phyloP scores from a whole-genome alignment of 2,329 filamentous ascomycete species.

The Xylariales sp. region DNA sequence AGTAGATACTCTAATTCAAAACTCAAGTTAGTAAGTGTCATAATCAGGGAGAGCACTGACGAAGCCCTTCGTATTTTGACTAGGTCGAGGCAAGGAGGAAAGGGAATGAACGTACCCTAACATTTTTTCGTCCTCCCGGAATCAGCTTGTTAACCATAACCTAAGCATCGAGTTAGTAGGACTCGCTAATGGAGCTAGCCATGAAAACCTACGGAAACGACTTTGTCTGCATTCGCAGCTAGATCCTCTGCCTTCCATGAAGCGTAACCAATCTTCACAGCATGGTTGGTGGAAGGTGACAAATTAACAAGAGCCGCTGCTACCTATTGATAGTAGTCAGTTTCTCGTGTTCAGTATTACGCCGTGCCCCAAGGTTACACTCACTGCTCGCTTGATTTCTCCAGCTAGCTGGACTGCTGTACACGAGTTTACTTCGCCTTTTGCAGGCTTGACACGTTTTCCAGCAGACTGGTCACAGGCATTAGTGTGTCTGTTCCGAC shows the following conservation, averaged over 20 bases:
- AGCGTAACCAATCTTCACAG: constrained; percentile 82
- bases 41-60: background rate
- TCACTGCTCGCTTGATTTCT: constrained; percentile 83
- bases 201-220: constrained; percentile 30
- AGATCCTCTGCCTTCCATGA: constrained; percentile 80
- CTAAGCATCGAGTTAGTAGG: constrained; percentile 62
- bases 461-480: constrained; percentile 46
- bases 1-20: constrained; percentile 69
- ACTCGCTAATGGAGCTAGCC: background rate
- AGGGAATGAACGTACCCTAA: constrained; percentile 32
- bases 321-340: constrained; percentile 26
- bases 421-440: constrained; percentile 60
- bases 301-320: constrained; percentile 81
- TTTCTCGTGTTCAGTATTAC: background rate
- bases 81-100: too few species aligned
- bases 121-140: constrained; percentile 79
- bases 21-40: constrained; percentile 20
- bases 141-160: constrained; percentile 82
- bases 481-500: constrained; percentile 12
- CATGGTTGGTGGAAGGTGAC: constrained; percentile 80
- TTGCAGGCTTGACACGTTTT: constrained; percentile 68
- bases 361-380: constrained; percentile 40
- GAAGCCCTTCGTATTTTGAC: background rate
- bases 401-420: constrained; percentile 75
- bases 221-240: constrained; percentile 78